phyloP scores from a whole-genome alignment of 495 filamentous ascomycete species.

The Letharia columbiana region DNA sequence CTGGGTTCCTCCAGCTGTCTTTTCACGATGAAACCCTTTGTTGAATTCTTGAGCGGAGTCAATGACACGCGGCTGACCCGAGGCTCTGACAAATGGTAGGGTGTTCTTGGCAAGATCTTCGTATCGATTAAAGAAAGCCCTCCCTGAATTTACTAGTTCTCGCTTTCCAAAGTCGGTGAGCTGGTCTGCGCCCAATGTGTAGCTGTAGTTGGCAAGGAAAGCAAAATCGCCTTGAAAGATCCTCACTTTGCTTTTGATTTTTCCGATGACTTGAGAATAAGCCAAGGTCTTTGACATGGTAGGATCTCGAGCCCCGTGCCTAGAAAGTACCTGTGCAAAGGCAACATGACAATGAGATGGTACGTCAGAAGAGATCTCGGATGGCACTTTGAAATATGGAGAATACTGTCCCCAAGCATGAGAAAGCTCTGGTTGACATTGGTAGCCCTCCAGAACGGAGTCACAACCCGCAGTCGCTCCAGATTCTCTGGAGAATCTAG shows the following conservation, averaged over 20 bases:
- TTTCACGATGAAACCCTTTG: conserved; percentile 57
- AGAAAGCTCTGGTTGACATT: conserved; percentile 49
- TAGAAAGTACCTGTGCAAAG: conserved; percentile 69
- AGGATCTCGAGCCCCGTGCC: conserved; percentile 79
- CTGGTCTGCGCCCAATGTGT: conserved; percentile 64
- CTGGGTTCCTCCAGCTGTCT: conserved; percentile 30
- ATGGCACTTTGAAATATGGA: conserved; percentile 63
- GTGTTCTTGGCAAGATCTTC: conserved; percentile 41
- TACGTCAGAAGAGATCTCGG: conserved; percentile 46
- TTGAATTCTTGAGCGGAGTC: conserved; percentile 65
- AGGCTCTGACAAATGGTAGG: conserved; percentile 63
- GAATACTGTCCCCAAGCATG: conserved; percentile 84
- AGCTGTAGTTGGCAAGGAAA: conserved; percentile 62
- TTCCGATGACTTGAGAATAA: conserved; percentile 49
- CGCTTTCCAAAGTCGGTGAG: conserved; percentile 64
- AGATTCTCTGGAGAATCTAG: conserved; percentile 2
- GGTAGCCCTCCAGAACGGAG: conserved; percentile 52
- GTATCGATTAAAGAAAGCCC: conserved; percentile 66
- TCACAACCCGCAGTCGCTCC: conserved; percentile 41
- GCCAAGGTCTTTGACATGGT: conserved; percentile 50
- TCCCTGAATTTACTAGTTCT: conserved; percentile 66
- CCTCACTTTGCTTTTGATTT: conserved; percentile 50
- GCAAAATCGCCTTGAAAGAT: conserved; percentile 48
- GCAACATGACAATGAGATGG: conserved; percentile 60
- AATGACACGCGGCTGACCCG: conserved; percentile 63